Conservation (phyloP, 805 yeast genomes). For the Blastobotrys attinorum region DNA sequence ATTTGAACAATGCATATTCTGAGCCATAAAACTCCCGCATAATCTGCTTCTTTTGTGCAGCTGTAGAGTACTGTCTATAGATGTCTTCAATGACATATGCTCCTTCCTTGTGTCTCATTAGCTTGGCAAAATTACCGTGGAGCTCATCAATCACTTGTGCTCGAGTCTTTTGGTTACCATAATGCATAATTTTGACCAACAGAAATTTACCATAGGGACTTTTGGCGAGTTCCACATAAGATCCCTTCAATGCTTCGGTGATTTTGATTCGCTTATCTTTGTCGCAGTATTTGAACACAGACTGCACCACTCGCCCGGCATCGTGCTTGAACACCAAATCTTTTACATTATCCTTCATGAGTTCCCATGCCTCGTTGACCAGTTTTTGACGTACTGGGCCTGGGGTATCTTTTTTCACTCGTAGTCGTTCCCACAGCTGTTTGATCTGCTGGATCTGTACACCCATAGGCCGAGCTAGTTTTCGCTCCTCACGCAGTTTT, state of each 20-base stretch:
- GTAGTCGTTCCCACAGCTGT: constrained; percentile 80
- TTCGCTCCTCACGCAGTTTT: constrained; percentile 70
- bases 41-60: constrained; percentile 83
- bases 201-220: constrained; percentile 91
- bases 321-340: constrained; percentile 93
- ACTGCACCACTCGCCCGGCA: constrained; percentile 93
- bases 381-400: constrained; percentile 68
- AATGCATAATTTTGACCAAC: constrained; percentile 80
- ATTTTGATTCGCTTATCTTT: constrained; percentile 71
- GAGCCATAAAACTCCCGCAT: constrained; percentile 96
- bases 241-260: constrained; percentile 61
- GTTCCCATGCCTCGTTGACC: constrained; percentile 77
- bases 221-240: constrained; percentile 75
- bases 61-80: constrained; percentile 73
- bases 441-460: constrained; percentile 77
- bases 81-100: constrained; percentile 95
- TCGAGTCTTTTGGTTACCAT: constrained; percentile 79
- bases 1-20: constrained; percentile 84
- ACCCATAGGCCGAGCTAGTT: constrained; percentile 82
- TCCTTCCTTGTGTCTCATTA: constrained; percentile 96
- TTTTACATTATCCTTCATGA: constrained; percentile 64
- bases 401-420: constrained; percentile 78
- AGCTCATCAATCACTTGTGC: constrained; percentile 70
- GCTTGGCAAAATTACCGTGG: constrained; percentile 82
- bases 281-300: constrained; percentile 77